Percentiles rank a stretch among this genome's conserved stretches.
Evolutionary conservation across 1,139 yeast genomes (phyloP).

Genomic region (Candida dubliniensis): DNA sequence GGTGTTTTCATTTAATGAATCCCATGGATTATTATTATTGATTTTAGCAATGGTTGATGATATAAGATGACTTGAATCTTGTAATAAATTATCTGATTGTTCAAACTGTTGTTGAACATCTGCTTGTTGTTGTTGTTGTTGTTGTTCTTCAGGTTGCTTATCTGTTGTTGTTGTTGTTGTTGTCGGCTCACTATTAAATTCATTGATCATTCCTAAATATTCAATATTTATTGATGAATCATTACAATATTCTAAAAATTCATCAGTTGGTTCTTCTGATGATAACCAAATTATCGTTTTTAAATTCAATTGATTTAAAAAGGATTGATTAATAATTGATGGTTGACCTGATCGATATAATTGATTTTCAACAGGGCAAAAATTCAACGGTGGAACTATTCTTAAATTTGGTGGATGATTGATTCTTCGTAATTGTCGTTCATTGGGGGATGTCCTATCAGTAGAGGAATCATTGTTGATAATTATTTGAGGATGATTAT

Average conservation of each 20-base stretch:
- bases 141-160: background rate
- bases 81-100: no score
- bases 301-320: slow-evolving; percentile 69
- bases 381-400: slow-evolving; percentile 90
- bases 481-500: background rate
- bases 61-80: no score
- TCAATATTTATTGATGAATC: slow-evolving; percentile 65
- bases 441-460: background rate
- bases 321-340: slow-evolving; percentile 89
- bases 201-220: slow-evolving; percentile 66
- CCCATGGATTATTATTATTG: slow-evolving; percentile 72
- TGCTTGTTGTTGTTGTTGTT: slow-evolving; percentile 2
- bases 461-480: slow-evolving; percentile 1
- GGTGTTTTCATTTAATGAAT: slow-evolving; percentile 83
- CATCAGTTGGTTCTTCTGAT: slow-evolving; percentile 91
- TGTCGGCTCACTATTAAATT: slow-evolving; percentile 19
- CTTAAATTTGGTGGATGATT: slow-evolving; percentile 55
- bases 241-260: slow-evolving; percentile 78
- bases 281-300: slow-evolving; percentile 92
- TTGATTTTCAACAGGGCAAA: slow-evolving; percentile 88
- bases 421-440: slow-evolving; percentile 17
- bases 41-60: no score
- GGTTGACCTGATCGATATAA: slow-evolving; percentile 94
- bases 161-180: slow-evolving; percentile 2
- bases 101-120: background rate